phyloP scores from a whole-genome alignment of 176 grass and related monocot species.

The Elaeis guineensis region DNA sequence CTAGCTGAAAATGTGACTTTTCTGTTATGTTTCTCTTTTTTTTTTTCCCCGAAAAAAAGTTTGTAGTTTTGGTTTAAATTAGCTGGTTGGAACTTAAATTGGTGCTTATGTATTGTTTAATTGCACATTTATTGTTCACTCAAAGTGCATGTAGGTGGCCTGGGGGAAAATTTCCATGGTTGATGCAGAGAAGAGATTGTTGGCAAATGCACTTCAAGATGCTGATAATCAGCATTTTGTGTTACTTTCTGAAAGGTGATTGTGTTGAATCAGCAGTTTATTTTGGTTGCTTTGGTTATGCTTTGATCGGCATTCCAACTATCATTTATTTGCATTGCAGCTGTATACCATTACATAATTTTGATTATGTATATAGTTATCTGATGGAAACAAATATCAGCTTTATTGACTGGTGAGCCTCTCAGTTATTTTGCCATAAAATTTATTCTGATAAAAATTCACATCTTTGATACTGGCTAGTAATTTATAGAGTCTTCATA shows the following conservation, averaged over 20 bases:
- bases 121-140: not conserved
- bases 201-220: slow-evolving; percentile 86
- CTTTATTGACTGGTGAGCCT: slow-evolving; percentile 91
- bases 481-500: too few relatives aligned
- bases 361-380: slow-evolving; percentile 98
- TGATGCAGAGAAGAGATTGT: slow-evolving; percentile 91
- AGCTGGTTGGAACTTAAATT: slow-evolving; percentile 1
- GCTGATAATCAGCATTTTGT: slow-evolving; percentile 95
- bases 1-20: too few relatives aligned
- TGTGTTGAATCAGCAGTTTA: not conserved
- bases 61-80: not conserved
- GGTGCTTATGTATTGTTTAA: not conserved
- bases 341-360: slow-evolving; percentile 94
- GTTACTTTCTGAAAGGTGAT: slow-evolving; percentile 82
- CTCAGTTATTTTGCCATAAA: slow-evolving; percentile 2
- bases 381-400: slow-evolving; percentile 90
- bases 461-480: too few relatives aligned
- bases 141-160: slow-evolving; percentile 39
- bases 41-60: too few relatives aligned
- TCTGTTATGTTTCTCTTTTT: too few relatives aligned
- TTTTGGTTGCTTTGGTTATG: not conserved
- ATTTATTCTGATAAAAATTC: too few relatives aligned
- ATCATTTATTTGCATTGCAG: slow-evolving; percentile 34
- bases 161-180: slow-evolving; percentile 98
- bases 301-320: slow-evolving; percentile 1